phyloP scores from a whole-genome alignment of 768 basidiomycete species.

The Hypholoma sublateritium region DNA sequence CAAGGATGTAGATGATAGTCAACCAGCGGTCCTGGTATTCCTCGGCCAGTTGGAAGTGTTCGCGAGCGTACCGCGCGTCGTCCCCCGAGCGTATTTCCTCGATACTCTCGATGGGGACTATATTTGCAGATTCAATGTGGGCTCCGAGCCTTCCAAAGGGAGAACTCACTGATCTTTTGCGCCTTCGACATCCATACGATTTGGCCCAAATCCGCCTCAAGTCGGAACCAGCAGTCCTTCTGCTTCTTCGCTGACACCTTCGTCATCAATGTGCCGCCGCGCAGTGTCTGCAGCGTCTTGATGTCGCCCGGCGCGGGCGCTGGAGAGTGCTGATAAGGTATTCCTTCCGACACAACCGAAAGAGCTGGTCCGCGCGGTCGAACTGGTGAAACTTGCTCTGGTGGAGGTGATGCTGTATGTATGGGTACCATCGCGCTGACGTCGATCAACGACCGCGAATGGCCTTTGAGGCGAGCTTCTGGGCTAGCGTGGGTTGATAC shows the following conservation, averaged over 20 bases:
- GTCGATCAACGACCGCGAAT: conserved; percentile 10
- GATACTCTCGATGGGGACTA: conserved; percentile 87
- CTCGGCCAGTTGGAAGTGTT: conserved; percentile 67
- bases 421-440: conserved; percentile 40
- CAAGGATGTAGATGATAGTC: conserved; percentile 81
- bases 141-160: conserved; percentile 37
- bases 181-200: conserved; percentile 79
- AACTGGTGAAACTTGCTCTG: background rate
- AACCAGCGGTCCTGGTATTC: conserved; percentile 81
- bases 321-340: conserved; percentile 3
- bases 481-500: background rate
- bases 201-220: conserved; percentile 81
- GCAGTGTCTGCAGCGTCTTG: conserved; percentile 53
- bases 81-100: conserved; percentile 83
- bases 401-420: conserved; percentile 44
- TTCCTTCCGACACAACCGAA: conserved; percentile 12
- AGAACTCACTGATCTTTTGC: conserved; percentile 59
- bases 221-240: conserved; percentile 65
- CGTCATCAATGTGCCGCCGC: conserved; percentile 70
- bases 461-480: background rate
- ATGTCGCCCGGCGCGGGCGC: conserved; percentile 12
- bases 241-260: conserved; percentile 82
- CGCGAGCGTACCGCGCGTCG: conserved; percentile 74
- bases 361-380: conserved; percentile 7
- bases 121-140: background rate